Base-by-base conservation (phyloP, 2,329 filamentous ascomycete genomes). In the Raffaelea arxii region DNA sequence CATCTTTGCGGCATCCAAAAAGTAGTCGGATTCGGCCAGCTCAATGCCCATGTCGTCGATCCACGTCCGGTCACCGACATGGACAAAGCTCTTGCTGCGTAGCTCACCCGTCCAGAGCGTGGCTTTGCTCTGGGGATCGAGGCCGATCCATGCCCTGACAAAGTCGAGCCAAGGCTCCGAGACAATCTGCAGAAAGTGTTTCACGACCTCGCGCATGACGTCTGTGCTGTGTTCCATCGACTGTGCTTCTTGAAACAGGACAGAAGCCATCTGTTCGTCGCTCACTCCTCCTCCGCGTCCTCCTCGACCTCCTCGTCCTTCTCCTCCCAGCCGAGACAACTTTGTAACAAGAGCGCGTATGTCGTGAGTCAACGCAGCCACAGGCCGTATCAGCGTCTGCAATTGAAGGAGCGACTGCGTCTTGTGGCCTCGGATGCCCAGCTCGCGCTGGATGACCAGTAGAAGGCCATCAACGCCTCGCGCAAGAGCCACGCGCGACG, bases 131-230 rank as follows among this genome's bases (percentile, higher is more conserved):
- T 84, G 80, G 3, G 69, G 65, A 49, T 69, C 73, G 11, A 86
- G 72, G 0, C 87, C 87, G 49, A 90, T 78, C 86, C 86, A 92
- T 56, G 82, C 78, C 53, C 83, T 75, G 7, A 84, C 68, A 44
- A 62, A 63, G 6, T 56, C 58, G 12, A 55, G 57, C 62, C 62
- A 65, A 1, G 62, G 62, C 24, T 51, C 56, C 16, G 63, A 63
- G 2, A 62, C 53, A 14, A 59, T 52, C 22, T 57, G 51, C 10
- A 92, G 61, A 1, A 91, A 70, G 51, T 87, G 78, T 16, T 80
- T 75, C 57, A 87, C 74, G 25, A 86, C 72, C 21, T 75, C 71
- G 19, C 77, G 75, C 21, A 89, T 63, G 48, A 78, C 75, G 12
- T 68, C 67, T 43, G 80, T 77, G 25, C 75, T 73, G 53, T 85